Percentiles rank a stretch among this genome's conserved stretches.
These are phyloP conservation scores for Coprinellus micaceus DNA, from an alignment of 768 basidiomycete genomes.

Conservation along the genomic window DNA sequence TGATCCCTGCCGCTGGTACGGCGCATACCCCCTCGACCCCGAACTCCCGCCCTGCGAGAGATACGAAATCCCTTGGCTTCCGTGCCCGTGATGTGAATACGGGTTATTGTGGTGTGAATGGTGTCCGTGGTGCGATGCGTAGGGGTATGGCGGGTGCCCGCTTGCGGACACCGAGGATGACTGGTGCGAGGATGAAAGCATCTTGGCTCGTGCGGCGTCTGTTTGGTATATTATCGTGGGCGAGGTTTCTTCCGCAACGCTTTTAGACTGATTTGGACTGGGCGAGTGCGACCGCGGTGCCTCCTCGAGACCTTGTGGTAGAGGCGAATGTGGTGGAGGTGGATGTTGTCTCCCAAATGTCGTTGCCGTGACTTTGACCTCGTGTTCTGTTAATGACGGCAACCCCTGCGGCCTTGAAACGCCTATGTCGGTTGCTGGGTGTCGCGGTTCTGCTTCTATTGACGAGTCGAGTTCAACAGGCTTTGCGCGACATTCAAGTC, in stretches of 20 bases:
- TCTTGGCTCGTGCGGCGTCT: background rate
- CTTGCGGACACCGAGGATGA: background rate
- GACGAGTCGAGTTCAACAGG: background rate
- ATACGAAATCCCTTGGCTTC: background rate
- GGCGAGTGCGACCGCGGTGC: background rate
- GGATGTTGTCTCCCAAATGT: background rate
- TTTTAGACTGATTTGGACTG: no score
- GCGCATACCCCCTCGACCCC: background rate
- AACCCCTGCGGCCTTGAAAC: background rate
- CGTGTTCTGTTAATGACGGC: background rate
- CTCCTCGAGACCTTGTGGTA: background rate
- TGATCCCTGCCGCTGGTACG: no score
- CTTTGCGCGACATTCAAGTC: no score
- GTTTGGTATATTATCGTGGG: background rate
- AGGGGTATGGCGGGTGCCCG: constrained; percentile 6
- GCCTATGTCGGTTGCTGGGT: background rate
- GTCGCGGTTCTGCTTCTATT: background rate
- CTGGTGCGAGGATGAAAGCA: constrained; percentile 1
- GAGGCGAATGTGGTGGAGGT: background rate
- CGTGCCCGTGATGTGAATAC: constrained; percentile 8
- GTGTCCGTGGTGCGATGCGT: constrained; percentile 7
- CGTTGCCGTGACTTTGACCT: background rate
- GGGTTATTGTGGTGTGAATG: background rate
- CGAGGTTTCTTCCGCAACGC: background rate
- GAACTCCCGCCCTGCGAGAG: background rate